Evolutionary conservation across 371 early-diverging fungal species (phyloP).

Genomic region (Actinomortierella wolfii): DNA sequence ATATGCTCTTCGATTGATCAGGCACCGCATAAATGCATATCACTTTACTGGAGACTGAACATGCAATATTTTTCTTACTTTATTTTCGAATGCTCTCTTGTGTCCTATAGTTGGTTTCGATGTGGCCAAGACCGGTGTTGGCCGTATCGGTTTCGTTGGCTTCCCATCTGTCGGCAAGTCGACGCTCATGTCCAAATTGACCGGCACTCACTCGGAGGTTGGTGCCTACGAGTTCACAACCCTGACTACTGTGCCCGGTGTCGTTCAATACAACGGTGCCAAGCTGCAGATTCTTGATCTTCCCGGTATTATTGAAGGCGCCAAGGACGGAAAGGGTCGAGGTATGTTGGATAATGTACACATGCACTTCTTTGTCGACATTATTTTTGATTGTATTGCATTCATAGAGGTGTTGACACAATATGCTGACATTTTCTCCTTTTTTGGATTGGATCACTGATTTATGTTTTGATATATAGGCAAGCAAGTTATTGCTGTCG

Average conservation of each 20-base stretch:
- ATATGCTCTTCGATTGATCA: no score
- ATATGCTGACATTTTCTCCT: no score
- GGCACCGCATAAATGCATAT: no score
- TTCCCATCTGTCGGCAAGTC: slow-evolving; percentile 99
- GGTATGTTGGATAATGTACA: no score
- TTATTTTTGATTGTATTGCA: no score
- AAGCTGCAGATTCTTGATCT: slow-evolving; percentile 89
- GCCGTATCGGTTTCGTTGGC: slow-evolving; percentile 92
- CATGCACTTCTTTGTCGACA: no score
- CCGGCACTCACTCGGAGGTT: slow-evolving; percentile 97
- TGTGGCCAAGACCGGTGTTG: slow-evolving; percentile 97
- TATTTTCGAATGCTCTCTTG: slow-evolving; percentile 1
- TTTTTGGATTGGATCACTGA: no score
- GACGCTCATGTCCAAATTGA: slow-evolving; percentile 96
- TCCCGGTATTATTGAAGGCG: slow-evolving; percentile 98
- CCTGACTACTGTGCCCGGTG: slow-evolving; percentile 96
- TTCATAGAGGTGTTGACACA: no score
- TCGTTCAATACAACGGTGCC: slow-evolving; percentile 98
- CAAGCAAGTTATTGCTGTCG: slow-evolving; percentile 87
- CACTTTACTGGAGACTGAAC: no score
- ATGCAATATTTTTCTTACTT: slow-evolving; percentile 1
- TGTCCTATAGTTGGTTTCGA: slow-evolving; percentile 84
- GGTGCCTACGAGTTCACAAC: slow-evolving; percentile 99
- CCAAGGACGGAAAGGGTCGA: slow-evolving; percentile 99
- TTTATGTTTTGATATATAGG: slow-evolving; percentile 6